These are phyloP conservation scores for Xylariales sp. DNA, from an alignment of 2,329 filamentous ascomycete species.

Conservation along the genomic window DNA sequence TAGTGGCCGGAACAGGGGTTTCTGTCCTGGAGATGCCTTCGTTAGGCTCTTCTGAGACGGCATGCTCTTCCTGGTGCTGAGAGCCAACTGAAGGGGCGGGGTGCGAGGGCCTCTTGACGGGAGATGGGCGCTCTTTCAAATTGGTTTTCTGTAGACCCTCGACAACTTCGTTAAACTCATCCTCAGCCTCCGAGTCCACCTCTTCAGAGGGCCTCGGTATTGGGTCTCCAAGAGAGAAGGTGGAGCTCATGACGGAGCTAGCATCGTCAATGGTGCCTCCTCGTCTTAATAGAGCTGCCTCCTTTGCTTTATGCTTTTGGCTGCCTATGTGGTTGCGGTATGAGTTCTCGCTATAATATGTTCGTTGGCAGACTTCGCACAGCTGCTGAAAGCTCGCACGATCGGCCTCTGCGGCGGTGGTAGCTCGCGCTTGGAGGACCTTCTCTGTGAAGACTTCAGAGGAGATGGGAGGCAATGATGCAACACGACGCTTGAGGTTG, in stretches of 20 bases:
- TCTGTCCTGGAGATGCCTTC: slow-evolving; percentile 59
- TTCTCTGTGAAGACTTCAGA: slow-evolving; percentile 96
- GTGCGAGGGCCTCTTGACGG: slow-evolving; percentile 66
- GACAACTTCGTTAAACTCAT: slow-evolving; percentile 81
- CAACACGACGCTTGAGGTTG: slow-evolving; percentile 94
- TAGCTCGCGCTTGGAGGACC: slow-evolving; percentile 89
- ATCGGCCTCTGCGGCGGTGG: slow-evolving; percentile 83
- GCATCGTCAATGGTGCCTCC: slow-evolving; percentile 67
- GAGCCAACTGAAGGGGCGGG: slow-evolving; percentile 58
- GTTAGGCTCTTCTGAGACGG: slow-evolving; percentile 51
- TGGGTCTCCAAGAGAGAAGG: slow-evolving; percentile 89
- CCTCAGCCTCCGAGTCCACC: slow-evolving; percentile 75
- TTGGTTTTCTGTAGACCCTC: slow-evolving; percentile 78
- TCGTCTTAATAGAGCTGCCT: slow-evolving; percentile 60
- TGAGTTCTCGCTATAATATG: slow-evolving; percentile 96
- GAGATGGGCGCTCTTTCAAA: slow-evolving; percentile 55
- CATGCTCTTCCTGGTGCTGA: slow-evolving; percentile 61
- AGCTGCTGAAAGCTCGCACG: slow-evolving; percentile 88
- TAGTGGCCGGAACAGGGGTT: slow-evolving; percentile 54
- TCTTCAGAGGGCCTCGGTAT: slow-evolving; percentile 60
- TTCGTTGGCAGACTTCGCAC: slow-evolving; percentile 87
- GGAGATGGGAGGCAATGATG: slow-evolving; percentile 87
- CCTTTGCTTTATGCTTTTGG: slow-evolving; percentile 84
- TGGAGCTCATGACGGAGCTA: slow-evolving; percentile 87
- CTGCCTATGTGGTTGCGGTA: slow-evolving; percentile 92